Evolutionary conservation across 176 grass and related monocot genomes (phyloP).

Genomic region (Sorghum bicolor): DNA sequence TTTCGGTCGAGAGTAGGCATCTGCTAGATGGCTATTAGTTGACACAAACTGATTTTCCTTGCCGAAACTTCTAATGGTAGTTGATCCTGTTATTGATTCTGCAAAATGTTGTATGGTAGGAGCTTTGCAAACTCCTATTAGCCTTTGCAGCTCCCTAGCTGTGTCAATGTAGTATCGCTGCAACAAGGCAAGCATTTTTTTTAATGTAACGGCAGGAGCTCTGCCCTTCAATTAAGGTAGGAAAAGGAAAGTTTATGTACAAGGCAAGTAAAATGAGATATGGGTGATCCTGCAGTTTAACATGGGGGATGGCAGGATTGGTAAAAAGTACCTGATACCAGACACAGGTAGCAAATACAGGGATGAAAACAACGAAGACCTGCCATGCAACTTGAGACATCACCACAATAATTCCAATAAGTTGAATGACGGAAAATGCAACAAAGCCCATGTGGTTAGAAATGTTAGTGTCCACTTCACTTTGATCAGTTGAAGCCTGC

Average conservation of each 20-base stretch:
- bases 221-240: too few relatives aligned
- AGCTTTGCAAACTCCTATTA: constrained; percentile 76
- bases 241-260: background rate
- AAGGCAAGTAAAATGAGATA: background rate
- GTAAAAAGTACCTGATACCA: constrained; percentile 68
- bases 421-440: constrained; percentile 63
- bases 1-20: constrained; percentile 64
- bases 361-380: constrained; percentile 75
- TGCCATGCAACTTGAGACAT: constrained; percentile 95
- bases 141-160: constrained; percentile 65
- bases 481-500: constrained; percentile 86
- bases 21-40: constrained; percentile 55
- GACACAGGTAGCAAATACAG: constrained; percentile 62
- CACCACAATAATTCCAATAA: constrained; percentile 75
- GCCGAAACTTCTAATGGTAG: constrained; percentile 84
- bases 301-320: background rate
- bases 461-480: constrained; percentile 59
- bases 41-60: constrained; percentile 55
- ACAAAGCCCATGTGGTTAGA: constrained; percentile 42
- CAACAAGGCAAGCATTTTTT: background rate
- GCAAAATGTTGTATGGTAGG: constrained; percentile 90
- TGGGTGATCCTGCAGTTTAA: background rate
- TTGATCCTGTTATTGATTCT: constrained; percentile 79
- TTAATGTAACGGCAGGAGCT: too few relatives aligned
- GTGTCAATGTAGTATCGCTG: constrained; percentile 83